Evolutionary conservation across 2,329 filamentous ascomycete species (phyloP).

Genomic region (Colletotrichum lindemuthianum): DNA sequence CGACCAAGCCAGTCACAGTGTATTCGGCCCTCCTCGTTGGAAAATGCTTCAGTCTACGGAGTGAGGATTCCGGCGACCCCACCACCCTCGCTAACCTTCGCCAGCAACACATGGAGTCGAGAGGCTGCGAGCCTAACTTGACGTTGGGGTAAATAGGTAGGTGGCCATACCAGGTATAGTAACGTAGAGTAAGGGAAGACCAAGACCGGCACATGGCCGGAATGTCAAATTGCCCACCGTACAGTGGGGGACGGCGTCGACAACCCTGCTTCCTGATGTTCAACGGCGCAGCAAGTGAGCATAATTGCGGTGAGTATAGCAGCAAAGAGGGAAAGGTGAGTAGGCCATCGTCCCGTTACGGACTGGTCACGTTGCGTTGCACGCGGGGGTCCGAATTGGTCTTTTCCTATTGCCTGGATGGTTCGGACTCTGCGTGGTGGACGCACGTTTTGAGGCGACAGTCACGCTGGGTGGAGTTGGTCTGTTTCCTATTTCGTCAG

Average conservation of each 20-base stretch:
- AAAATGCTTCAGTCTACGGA: constrained; percentile 18
- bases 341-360: constrained; percentile 1
- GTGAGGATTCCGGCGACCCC: constrained; percentile 15
- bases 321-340: not conserved
- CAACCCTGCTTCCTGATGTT: not conserved
- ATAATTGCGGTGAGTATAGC: constrained; percentile 26
- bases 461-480: no score
- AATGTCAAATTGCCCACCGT: no score
- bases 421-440: not conserved
- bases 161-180: not conserved
- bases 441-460: not conserved
- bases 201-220: no score
- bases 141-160: constrained; percentile 19
- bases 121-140: constrained; percentile 15
- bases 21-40: constrained; percentile 14
- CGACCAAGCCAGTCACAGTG: not conserved
- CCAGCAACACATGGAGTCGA: not conserved
- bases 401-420: not conserved
- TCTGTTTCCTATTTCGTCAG: no score
- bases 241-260: not conserved
- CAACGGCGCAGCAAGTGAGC: not conserved
- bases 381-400: constrained; percentile 1
- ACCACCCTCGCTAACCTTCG: constrained; percentile 3
- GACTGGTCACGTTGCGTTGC: not conserved
- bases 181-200: no score